Evolutionary conservation across 2,329 filamentous ascomycete genomes (phyloP).

Genomic region (Alternaria incomplexa): DNA sequence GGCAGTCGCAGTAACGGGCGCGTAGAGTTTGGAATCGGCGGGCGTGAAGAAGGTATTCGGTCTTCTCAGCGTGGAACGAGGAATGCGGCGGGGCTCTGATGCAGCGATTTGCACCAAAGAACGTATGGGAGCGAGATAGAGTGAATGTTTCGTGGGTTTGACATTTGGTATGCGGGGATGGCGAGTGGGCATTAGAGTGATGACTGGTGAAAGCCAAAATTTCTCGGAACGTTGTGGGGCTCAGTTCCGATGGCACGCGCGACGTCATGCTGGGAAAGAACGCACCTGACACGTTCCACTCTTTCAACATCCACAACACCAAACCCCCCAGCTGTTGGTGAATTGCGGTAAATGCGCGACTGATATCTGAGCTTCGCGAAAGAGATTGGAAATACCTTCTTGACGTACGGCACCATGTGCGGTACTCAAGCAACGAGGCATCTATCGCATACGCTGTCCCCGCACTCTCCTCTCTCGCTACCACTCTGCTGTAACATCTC

Average conservation of each 20-base stretch:
- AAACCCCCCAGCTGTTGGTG: background rate
- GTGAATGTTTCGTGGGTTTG: slow-evolving; percentile 23
- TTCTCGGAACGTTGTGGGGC: slow-evolving; percentile 25
- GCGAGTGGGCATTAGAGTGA: slow-evolving; percentile 41
- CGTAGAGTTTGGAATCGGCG: background rate
- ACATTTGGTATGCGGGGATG: slow-evolving; percentile 45
- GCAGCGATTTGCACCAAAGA: slow-evolving; percentile 36
- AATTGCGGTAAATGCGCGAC: no score
- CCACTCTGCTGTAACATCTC: no score
- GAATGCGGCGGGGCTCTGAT: slow-evolving; percentile 15
- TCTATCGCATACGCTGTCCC: no score
- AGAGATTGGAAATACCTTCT: no score
- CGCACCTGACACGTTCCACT: background rate
- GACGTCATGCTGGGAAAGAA: slow-evolving; percentile 23
- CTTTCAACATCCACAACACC: background rate
- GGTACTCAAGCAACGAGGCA: no score
- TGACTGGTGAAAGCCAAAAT: slow-evolving; percentile 35
- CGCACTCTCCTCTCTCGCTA: no score
- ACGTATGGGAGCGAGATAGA: slow-evolving; percentile 17
- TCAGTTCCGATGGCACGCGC: slow-evolving; percentile 27
- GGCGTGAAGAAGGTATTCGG: slow-evolving; percentile 4
- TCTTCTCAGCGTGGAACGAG: slow-evolving; percentile 35
- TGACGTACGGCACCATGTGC: no score
- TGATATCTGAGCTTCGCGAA: no score
- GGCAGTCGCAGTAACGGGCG: background rate